Evolutionary conservation across 371 early-diverging fungal species (phyloP), one percentile per base, ranked within the genome.

Genomic region (Haplosporangium sp.): DNA sequence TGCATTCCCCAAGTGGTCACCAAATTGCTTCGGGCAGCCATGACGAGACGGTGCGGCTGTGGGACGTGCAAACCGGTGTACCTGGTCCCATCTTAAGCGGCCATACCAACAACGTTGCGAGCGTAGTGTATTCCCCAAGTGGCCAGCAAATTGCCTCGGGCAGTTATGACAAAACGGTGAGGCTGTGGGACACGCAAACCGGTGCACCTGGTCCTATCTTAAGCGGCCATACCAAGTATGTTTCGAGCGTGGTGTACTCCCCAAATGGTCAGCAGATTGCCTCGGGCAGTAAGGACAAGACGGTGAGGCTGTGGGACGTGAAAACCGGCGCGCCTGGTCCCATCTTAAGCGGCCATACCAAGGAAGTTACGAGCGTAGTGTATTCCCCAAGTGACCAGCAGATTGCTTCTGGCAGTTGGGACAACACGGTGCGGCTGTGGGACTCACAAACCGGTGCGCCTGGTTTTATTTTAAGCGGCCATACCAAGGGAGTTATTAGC

Each of bases 201-300:
- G 47, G 59, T 18, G 37, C 6, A 12, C 5, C 29, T 11, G 47
- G 20, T n/a, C n/a, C n/a, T n/a, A n/a, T n/a, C n/a, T n/a, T n/a
- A n/a, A n/a, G n/a, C n/a, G n/a, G n/a, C n/a, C 57, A 57, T 42
- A 57, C 16, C 11, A 11, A 45, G 10, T 36, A 11, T 13, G 57
- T 57, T 42, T 7, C 13, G 11, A 18, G 57, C 16, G 57, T 57
- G 20, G 57, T 38, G 7, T 42, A 57, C 18, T 57, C 57, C 13
- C 57, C 57, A 1, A 57, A 29, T 45, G 57, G 57, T 11, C n/a
- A 42, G 6, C n/a, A 57, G 57, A 48, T 60, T 48, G 60, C 60
- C 20, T 16, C 37, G 13, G 48, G 23, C 29, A 20, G 46, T n/a
- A 18, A 48, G 1, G 50, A 60, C 60, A n/a, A 11, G 21, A 60